Evolutionary conservation across 228 moss, liverwort and hornwort species (phyloP).

Genomic region (Sphagnum fallax): DNA sequence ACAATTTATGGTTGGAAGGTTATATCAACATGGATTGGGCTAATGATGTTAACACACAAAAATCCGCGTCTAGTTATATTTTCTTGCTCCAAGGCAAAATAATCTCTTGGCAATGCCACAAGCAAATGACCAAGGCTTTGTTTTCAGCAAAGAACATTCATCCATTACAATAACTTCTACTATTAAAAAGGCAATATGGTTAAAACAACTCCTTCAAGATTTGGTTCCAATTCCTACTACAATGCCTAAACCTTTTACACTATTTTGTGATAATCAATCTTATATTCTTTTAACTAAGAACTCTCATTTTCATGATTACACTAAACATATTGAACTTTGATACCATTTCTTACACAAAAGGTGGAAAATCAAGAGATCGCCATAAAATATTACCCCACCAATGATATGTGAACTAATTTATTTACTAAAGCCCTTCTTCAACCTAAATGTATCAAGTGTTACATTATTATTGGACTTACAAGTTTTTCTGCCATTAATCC

Average conservation of each 20-base stretch:
- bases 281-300: neutral
- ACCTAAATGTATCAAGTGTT: neutral
- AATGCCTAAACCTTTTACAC: neutral
- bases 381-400: neutral
- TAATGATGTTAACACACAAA: neutral
- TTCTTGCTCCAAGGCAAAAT: neutral
- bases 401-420: neutral
- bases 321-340: neutral
- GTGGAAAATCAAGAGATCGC: neutral
- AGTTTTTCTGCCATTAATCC: neutral
- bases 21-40: neutral
- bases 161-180: neutral
- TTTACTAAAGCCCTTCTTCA: neutral
- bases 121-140: neutral
- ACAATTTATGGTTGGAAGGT: neutral
- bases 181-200: neutral
- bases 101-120: neutral
- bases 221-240: neutral
- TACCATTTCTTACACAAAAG: neutral
- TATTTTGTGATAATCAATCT: neutral
- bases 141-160: neutral
- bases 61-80: neutral
- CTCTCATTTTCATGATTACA: neutral
- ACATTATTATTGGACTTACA: neutral
- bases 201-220: neutral